Base-by-base conservation (phyloP, 2,329 filamentous ascomycete species). In the Thelonectria discophora region DNA sequence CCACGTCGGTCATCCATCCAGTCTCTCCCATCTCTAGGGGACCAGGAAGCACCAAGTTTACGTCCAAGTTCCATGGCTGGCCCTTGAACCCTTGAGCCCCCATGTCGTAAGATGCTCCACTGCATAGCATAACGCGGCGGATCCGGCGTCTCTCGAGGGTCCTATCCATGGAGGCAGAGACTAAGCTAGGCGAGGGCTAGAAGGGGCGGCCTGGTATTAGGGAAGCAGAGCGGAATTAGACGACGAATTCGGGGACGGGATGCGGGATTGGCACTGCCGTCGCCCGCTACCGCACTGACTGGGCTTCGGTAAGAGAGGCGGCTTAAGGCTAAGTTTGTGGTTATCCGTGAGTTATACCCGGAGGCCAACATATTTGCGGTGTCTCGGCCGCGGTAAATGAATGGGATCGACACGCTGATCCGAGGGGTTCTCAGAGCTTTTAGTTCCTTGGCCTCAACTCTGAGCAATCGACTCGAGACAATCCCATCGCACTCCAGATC, bases 331-430 rank as follows among this genome's bases (percentile, higher is more conserved):
- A 30, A 30, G 27, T 30, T 24, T 24, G 21, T 24, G 21, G 21
- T 24, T 24, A 24, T 24, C 21, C 34, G 47, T 49, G 13, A 8
- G 24, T 34, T 21, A 27, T 21, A 30, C 34, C 34, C 34, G 34
- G 11, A 3, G 15, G 15, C 15, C 15, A 12, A 5, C 5, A 30
- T 9, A 24, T 34, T 34, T 34, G 32, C 7, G 15, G 11, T 37
- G 34, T 37, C 10, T 15, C 7, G 6, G 12, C 30, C 21, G 39
- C 21, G 37, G 39, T 43, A 8, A 30, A 30, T 43, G 50, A 2
- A 48, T 30, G 39, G 40, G 45, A 60, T 60, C 50, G 47, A 55
- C 57, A 45, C 11, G 51, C 27, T 37, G 57, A 60, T 55, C 42
- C 15, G 8, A 30, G 10, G 13, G 6, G 8, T 17, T 45, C 13